These are phyloP conservation scores for Paramecium sonneborni DNA, from an alignment of 73 alveolate species.

Conservation along the genomic window DNA sequence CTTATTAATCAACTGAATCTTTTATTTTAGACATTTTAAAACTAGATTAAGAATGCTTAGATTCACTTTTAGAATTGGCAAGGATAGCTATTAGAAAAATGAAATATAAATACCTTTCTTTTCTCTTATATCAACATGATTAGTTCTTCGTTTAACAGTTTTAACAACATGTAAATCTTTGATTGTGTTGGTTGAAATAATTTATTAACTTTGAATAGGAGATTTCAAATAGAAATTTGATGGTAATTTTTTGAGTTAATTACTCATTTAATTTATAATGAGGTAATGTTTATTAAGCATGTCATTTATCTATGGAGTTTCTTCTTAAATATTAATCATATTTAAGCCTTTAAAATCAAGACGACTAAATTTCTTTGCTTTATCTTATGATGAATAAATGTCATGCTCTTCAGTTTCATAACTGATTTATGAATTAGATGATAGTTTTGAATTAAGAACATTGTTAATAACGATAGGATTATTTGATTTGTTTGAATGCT, in stretches of 20 bases:
- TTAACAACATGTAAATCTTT: background rate
- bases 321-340: background rate
- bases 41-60: conserved; percentile 2
- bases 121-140: background rate
- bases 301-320: background rate
- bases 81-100: background rate
- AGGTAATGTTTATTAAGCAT: background rate
- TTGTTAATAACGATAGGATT: background rate
- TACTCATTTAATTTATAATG: background rate
- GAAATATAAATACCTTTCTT: background rate
- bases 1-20: conserved; percentile 6
- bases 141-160: conserved; percentile 16
- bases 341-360: background rate
- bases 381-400: background rate
- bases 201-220: background rate
- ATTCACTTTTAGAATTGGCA: conserved; percentile 21
- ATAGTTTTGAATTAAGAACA: conserved; percentile 45
- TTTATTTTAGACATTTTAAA: background rate
- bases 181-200: background rate
- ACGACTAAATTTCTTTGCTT: background rate
- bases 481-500: background rate
- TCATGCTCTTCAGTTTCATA: conserved; percentile 45
- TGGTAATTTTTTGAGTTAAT: background rate
- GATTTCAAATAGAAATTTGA: background rate
- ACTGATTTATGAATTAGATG: background rate